These are phyloP conservation scores for Paragyromitra xinjiangensis DNA, from an alignment of 495 filamentous ascomycete species.

Conservation along the genomic window DNA sequence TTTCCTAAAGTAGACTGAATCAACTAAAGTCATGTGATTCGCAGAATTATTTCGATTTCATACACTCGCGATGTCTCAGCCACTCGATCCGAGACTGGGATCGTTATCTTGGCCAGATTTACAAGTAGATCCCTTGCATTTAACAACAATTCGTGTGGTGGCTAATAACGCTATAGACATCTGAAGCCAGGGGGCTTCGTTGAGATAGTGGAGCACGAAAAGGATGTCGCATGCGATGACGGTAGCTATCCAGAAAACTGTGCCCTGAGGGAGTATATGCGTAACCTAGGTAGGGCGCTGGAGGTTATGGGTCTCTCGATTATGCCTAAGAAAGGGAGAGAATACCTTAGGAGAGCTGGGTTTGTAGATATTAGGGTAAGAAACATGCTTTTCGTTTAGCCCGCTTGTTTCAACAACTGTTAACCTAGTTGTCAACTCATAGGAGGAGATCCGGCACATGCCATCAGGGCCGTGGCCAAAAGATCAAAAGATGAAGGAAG, in stretches of 20 bases:
- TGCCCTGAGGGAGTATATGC: constrained; percentile 35
- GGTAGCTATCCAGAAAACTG: constrained; percentile 38
- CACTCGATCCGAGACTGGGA: constrained; percentile 69
- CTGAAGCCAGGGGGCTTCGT: constrained; percentile 51
- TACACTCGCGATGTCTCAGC: constrained; percentile 69
- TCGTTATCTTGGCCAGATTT: constrained; percentile 53
- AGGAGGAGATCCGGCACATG: constrained; percentile 33
- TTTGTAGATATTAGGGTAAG: constrained; percentile 48
- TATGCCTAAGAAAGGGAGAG: constrained; percentile 21
- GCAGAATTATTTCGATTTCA: constrained; percentile 69
- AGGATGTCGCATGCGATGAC: constrained; percentile 38
- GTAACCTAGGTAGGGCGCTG: constrained; percentile 20
- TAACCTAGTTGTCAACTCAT: neutral
- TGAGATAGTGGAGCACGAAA: constrained; percentile 46
- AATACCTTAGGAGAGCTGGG: constrained; percentile 32
- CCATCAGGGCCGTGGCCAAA: constrained; percentile 51
- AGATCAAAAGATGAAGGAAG: constrained; percentile 50
- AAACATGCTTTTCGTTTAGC: neutral
- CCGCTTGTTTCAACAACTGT: neutral
- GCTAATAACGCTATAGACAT: constrained; percentile 23
- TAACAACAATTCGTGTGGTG: neutral
- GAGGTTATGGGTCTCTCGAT: constrained; percentile 22
- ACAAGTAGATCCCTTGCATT: constrained; percentile 8
- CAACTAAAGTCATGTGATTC: constrained; percentile 62
- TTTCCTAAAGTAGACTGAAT: neutral